A percentile compares a stretch with the other conserved stretches of the same genome.
These are phyloP conservation scores for Trypanosoma brucei DNA, from an alignment of 208 protist genomes.

Conservation along the genomic window DNA sequence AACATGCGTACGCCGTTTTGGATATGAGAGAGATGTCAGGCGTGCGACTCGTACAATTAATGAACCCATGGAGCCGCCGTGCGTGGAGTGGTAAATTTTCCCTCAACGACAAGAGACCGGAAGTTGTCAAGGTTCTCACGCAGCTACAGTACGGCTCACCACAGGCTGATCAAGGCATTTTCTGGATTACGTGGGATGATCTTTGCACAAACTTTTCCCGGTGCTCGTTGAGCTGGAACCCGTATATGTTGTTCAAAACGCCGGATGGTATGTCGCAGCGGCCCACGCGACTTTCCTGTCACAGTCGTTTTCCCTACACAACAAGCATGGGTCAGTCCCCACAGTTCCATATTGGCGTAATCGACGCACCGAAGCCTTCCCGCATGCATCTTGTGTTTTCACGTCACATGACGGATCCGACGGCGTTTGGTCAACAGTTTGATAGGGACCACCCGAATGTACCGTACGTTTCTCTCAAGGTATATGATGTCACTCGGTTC, in stretches of 20 bases:
- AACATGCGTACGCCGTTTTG: conserved; percentile 78
- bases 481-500: conserved; percentile 72
- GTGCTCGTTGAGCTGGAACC: conserved; percentile 82
- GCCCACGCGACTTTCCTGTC: conserved; percentile 68
- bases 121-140: conserved; percentile 31
- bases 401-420: conserved; percentile 66
- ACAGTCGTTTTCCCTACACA: conserved; percentile 50
- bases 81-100: conserved; percentile 63
- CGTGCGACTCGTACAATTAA: conserved; percentile 56
- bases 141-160: conserved; percentile 41
- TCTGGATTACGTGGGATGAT: conserved; percentile 83
- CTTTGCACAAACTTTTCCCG: conserved; percentile 55
- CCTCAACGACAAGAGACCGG: conserved; percentile 38
- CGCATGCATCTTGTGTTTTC: conserved; percentile 84
- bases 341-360: conserved; percentile 79
- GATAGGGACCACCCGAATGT: conserved; percentile 42
- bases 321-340: conserved; percentile 50
- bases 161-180: conserved; percentile 62
- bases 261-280: conserved; percentile 43
- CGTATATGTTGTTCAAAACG: conserved; percentile 75
- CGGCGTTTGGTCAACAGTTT: conserved; percentile 59
- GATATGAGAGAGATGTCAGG: conserved; percentile 46
- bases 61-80: conserved; percentile 76
- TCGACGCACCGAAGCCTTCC: conserved; percentile 37
- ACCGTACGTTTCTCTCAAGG: conserved; percentile 58